Evolutionary conservation across 108 stramenopile genomes (phyloP).

Genomic region (Mayamaea pseudoterrestris): DNA sequence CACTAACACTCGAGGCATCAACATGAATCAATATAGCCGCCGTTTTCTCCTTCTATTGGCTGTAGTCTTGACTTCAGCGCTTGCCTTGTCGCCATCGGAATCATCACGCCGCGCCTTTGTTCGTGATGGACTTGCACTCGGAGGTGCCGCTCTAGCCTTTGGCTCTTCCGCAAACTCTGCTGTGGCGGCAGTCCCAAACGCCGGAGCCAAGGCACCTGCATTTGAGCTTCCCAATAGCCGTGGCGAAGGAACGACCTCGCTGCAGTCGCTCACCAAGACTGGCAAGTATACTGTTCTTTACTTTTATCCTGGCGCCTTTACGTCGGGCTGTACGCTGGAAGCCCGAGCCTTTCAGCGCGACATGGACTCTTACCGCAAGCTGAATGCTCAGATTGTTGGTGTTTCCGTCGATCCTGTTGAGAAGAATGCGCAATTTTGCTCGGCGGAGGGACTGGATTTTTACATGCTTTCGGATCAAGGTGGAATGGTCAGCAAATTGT

Average conservation of each 20-base stretch:
- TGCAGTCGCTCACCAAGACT: conserved; percentile 21
- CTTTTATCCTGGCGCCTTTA: conserved; percentile 82
- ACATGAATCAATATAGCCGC: no score
- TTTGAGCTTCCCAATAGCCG: conserved; percentile 60
- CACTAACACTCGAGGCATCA: no score
- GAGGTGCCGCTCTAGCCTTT: not conserved
- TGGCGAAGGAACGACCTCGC: conserved; percentile 27
- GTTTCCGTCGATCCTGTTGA: conserved; percentile 71
- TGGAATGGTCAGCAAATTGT: conserved; percentile 44
- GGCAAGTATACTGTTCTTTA: conserved; percentile 70
- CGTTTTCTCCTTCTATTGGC: no score
- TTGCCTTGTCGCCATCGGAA: no score
- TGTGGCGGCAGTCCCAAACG: conserved; percentile 7
- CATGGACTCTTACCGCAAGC: conserved; percentile 24
- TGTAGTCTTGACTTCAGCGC: no score
- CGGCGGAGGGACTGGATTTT: conserved; percentile 53
- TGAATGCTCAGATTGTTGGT: conserved; percentile 66
- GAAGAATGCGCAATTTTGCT: conserved; percentile 72
- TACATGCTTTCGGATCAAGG: conserved; percentile 60
- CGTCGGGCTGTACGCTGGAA: conserved; percentile 70
- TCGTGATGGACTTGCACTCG: not conserved
- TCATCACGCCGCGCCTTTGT: not conserved
- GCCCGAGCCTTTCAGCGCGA: conserved; percentile 60
- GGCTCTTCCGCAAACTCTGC: not conserved
- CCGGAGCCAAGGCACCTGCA: conserved; percentile 37